Conservation (phyloP, 345 rosid genomes). For the Citrus australasica region DNA sequence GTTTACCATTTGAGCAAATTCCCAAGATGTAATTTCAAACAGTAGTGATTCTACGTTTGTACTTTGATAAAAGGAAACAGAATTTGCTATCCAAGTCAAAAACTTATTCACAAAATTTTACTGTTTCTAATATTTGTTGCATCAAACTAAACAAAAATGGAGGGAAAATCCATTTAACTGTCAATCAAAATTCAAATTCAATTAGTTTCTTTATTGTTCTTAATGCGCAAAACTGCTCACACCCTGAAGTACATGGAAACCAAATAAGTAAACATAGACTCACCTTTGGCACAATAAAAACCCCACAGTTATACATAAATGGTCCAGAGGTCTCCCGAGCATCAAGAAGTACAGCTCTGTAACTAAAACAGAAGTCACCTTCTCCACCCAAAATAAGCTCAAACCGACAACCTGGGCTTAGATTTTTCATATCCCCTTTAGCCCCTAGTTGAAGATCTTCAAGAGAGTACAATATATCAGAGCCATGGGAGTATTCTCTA, state of each 20-base stretch:
- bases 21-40: background rate
- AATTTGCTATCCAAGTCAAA: background rate
- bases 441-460: conserved; percentile 77
- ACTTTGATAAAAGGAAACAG: background rate
- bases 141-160: background rate
- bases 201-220: background rate
- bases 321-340: conserved; percentile 45
- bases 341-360: conserved; percentile 76
- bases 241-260: conserved; percentile 1
- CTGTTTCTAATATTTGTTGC: background rate
- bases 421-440: conserved; percentile 54
- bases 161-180: background rate
- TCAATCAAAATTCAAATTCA: background rate
- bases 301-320: conserved; percentile 64
- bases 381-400: conserved; percentile 56
- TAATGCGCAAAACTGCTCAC: background rate
- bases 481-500: conserved; percentile 51
- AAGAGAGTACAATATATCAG: conserved; percentile 63
- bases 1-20: background rate
- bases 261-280: conserved; percentile 1
- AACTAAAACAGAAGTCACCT: conserved; percentile 55
- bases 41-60: no score
- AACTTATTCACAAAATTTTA: background rate
- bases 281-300: conserved; percentile 94
- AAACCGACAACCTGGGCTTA: conserved; percentile 54